Percentiles rank a stretch among this genome's conserved stretches.
These are phyloP conservation scores for Sarocladiaceae sp. DNA, from an alignment of 2,329 filamentous ascomycete species.

Conservation along the genomic window DNA sequence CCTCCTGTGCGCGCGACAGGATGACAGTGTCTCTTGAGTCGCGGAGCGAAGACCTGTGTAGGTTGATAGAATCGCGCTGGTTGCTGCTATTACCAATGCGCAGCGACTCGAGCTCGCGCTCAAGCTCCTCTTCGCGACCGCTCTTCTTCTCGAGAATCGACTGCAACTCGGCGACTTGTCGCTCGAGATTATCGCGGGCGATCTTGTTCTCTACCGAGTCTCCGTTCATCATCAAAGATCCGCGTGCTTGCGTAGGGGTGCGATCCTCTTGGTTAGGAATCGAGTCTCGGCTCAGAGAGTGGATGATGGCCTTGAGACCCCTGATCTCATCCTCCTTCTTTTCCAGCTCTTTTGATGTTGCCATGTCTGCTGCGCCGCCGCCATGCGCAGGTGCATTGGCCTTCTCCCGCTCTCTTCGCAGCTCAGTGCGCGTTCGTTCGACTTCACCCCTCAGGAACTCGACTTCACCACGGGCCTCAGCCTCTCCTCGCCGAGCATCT, in stretches of 20 bases:
- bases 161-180: constrained; percentile 73
- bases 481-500: constrained; percentile 87
- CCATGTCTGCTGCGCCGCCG: constrained; percentile 34
- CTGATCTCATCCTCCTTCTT: constrained; percentile 97
- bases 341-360: constrained; percentile 68
- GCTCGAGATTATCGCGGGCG: constrained; percentile 62
- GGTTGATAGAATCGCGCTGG: constrained; percentile 34
- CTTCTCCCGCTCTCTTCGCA: constrained; percentile 84
- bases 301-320: constrained; percentile 95
- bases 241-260: constrained; percentile 21
- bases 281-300: constrained; percentile 79
- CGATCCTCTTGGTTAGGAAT: constrained; percentile 36
- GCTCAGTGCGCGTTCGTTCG: constrained; percentile 80
- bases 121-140: constrained; percentile 73
- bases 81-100: constrained; percentile 36
- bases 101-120: constrained; percentile 70
- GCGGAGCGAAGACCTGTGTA: constrained; percentile 41
- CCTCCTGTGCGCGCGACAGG: constrained; percentile 45
- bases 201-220: constrained; percentile 25
- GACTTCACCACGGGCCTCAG: constrained; percentile 90
- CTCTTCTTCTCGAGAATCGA: constrained; percentile 65
- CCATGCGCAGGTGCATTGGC: constrained; percentile 25
- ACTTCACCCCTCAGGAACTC: constrained; percentile 94
- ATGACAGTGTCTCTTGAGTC: constrained; percentile 63
- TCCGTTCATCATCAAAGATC: constrained; percentile 27